Evolutionary conservation across 768 basidiomycete genomes (phyloP).

Genomic region (Naganishia randhawae): DNA sequence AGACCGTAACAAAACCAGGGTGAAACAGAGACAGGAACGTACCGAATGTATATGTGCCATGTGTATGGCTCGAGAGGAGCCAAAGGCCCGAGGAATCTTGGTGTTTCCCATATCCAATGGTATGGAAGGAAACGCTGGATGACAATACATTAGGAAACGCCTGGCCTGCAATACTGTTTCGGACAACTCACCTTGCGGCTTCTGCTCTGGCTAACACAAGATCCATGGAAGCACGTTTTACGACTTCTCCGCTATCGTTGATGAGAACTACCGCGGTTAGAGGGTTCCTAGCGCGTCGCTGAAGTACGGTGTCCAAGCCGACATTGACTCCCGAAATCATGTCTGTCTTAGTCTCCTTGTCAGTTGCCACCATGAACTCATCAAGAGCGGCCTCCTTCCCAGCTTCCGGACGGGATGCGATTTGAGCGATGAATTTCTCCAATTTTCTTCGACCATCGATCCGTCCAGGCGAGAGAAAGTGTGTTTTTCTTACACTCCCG

Average conservation of each 20-base stretch:
- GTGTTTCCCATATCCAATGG: conserved; percentile 91
- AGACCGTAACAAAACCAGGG: neutral
- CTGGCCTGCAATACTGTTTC: neutral
- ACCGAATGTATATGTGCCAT: conserved; percentile 69
- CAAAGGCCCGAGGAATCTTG: conserved; percentile 97
- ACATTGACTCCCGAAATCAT: conserved; percentile 99
- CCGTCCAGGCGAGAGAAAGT: conserved; percentile 74
- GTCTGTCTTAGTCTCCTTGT: conserved; percentile 89
- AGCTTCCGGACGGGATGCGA: conserved; percentile 47
- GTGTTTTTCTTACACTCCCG: conserved; percentile 84
- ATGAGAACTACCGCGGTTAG: conserved; percentile 87
- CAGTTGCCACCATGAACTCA: conserved; percentile 65
- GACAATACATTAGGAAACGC: neutral
- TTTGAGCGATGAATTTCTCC: conserved; percentile 72
- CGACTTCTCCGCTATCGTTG: conserved; percentile 86
- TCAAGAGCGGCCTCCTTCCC: conserved; percentile 56
- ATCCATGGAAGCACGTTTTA: conserved; percentile 94
- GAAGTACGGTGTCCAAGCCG: conserved; percentile 90
- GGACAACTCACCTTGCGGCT: conserved; percentile 65
- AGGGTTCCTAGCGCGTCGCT: conserved; percentile 86
- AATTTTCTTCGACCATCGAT: conserved; percentile 67
- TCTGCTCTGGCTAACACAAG: conserved; percentile 93
- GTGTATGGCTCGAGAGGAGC: conserved; percentile 98
- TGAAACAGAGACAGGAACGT: neutral
- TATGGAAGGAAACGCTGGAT: conserved; percentile 66